Evolutionary conservation across 2,329 filamentous ascomycete species (phyloP).

Genomic region (Microsporum audouinii): DNA sequence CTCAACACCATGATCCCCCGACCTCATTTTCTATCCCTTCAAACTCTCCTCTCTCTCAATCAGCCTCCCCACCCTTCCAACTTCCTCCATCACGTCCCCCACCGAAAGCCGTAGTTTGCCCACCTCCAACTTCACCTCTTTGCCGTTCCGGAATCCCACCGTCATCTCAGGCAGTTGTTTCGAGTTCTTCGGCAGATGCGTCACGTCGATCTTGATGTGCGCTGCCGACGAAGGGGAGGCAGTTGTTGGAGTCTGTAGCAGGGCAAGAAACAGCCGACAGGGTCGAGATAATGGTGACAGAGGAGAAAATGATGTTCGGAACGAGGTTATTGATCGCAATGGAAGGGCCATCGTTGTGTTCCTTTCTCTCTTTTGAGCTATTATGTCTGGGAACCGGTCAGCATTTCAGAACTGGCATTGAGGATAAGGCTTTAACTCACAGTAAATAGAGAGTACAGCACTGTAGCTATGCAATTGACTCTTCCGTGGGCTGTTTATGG

Average conservation of each 20-base stretch:
- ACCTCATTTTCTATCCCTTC: slow-evolving; percentile 29
- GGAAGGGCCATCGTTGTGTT: slow-evolving; percentile 27
- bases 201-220: slow-evolving; percentile 65
- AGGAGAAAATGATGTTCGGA: slow-evolving; percentile 82
- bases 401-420: background rate
- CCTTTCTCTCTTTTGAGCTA: background rate
- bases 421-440: background rate
- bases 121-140: slow-evolving; percentile 72
- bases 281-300: slow-evolving; percentile 71
- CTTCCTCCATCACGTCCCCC: slow-evolving; percentile 74
- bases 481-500: background rate
- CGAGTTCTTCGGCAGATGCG: slow-evolving; percentile 59
- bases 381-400: background rate
- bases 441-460: background rate
- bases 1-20: slow-evolving; percentile 8
- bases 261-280: slow-evolving; percentile 75
- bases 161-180: slow-evolving; percentile 56
- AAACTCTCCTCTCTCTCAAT: slow-evolving; percentile 77
- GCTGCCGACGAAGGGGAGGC: slow-evolving; percentile 63
- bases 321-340: slow-evolving; percentile 49
- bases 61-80: slow-evolving; percentile 75
- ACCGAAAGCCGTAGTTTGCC: slow-evolving; percentile 69
- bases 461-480: background rate
- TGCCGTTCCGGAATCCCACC: slow-evolving; percentile 93
- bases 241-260: slow-evolving; percentile 72